Evolutionary conservation across 768 basidiomycete genomes (phyloP), one percentile per base, ranked within the genome.

Genomic region (Lactarius psammicola): DNA sequence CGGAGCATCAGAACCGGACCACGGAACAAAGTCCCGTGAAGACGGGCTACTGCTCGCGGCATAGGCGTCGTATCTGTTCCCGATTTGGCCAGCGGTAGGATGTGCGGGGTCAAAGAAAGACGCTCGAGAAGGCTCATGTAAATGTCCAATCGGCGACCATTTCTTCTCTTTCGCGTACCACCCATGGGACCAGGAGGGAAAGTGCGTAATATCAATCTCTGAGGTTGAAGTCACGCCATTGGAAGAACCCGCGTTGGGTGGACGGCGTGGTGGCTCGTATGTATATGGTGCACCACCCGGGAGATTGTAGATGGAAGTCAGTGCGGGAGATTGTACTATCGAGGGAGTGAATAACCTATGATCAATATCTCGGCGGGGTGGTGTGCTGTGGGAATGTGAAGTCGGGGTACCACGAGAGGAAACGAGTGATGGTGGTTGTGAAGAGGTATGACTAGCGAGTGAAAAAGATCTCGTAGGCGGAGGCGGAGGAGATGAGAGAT

Each of bases 151-250:
- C 38, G 61, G 54, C 30, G 68, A 34, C 31, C 40, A 57, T 33
- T 49, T 57, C 38, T 58, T 69, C 34, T 73, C 72, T 20, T 76
- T 73, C 28, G 79, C 75, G 72, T 88, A 88, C 87, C 87, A 89
- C 15, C 78, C 78, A 30, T 82, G 79, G 30, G 87, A 84, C 83
- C 85, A 88, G 20, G 81, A 77, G 18, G 88, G 87, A 73, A 88
- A 89, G 44, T 81, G 81, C 17, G 84, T 78, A 36, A 86, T 80
- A 72, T 88, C 86, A 46, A 87, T 80, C 67, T 86, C 85, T 1
- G 80, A 74, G 49, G 79, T 75, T 51, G 68, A 36, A 58, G 44
- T 62, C 36, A 71, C 68, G 69, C 61, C 74, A 55, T 65, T 30
- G 8, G 69, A 63, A 40, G 57, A 59, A 30, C 56, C 46, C 26